Conservation (phyloP, 148 eudicot genomes). For the Cornus florida region DNA sequence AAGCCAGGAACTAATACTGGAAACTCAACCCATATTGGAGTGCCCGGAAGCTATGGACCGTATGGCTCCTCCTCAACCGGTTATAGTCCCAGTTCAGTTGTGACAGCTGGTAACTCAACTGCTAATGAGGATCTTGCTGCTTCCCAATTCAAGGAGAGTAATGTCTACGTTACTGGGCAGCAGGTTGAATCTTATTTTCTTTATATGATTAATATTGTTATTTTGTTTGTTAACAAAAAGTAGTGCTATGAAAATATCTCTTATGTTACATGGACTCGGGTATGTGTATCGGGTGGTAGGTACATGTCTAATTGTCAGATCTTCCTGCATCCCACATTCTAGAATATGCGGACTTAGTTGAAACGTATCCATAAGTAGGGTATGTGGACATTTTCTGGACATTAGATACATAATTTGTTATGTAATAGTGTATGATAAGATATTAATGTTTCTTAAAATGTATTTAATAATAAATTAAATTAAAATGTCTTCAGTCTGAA, state of each 20-base stretch:
- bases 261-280: too few relatives aligned
- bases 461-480: too few relatives aligned
- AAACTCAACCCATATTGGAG: constrained; percentile 55
- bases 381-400: too few relatives aligned
- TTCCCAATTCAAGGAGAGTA: constrained; percentile 72
- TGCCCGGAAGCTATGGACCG: constrained; percentile 62
- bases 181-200: constrained; percentile 54
- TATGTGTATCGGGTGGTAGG: too few relatives aligned
- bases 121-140: constrained; percentile 64
- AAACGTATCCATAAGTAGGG: too few relatives aligned
- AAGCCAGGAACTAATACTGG: constrained; percentile 60
- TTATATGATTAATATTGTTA: constrained; percentile 22
- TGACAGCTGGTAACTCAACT: constrained; percentile 54
- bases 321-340: too few relatives aligned
- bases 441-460: not conserved
- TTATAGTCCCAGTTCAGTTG: constrained; percentile 45
- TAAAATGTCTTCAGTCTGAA: too few relatives aligned
- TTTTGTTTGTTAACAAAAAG: not conserved
- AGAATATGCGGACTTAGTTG: too few relatives aligned
- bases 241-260: not conserved
- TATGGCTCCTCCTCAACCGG: constrained; percentile 61
- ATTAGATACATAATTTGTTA: too few relatives aligned
- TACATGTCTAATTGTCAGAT: too few relatives aligned
- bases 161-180: constrained; percentile 63
- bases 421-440: too few relatives aligned